Evolutionary conservation across 164 flowering plant species (phyloP), one percentile per base, ranked within the genome.

Genomic region (Macadamia tetraphylla): DNA sequence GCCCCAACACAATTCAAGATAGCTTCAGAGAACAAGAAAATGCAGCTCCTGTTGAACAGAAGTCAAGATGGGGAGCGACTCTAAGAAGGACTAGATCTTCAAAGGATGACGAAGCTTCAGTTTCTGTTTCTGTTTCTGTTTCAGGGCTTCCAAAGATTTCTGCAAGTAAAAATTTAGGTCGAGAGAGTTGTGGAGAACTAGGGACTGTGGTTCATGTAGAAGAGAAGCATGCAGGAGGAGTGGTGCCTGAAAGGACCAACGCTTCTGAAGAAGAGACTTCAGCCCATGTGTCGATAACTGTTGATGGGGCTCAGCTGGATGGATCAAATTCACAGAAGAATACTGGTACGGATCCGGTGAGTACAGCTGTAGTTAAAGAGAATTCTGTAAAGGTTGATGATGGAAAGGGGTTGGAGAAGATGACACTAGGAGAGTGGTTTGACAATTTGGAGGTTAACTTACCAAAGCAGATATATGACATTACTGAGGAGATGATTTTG

Each of bases 401-500:
- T 0, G 71, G 29, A 58, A 52, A 64, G 30, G 87, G 85, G 73
- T 78, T 85, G 73, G 85, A 82, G 81, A 87, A 83, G 74, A 86
- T 88, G 87, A 86, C 87, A 23, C 64, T 91, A 9, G 94, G 85
- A 40, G 82, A 91, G 17, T 91, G 90, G 90, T 84, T 89, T 63
- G 87, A 86, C 74, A 83, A 69, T 65, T 64, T 89, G 81, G 90
- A 86, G 70, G 81, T 70, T 61, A 51, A 75, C 74, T 69, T 87
- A 75, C 89, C 87, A 1, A 81, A 82, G 63, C 87, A 87, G 69
- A 84, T 91, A 57, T 32, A 70, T 71, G 81, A 80, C 31, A 77
- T n/a, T n/a, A 81, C 88, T 1, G 95, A 88, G 58, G 74, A 83
- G 73, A 74, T 83, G 71, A 76, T 87, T 73, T 70, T 67, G 29